Percentiles rank a stretch among this genome's conserved stretches.
Conservation (phyloP, 2,329 filamentous ascomycete species). For the Nemania diffusa region DNA sequence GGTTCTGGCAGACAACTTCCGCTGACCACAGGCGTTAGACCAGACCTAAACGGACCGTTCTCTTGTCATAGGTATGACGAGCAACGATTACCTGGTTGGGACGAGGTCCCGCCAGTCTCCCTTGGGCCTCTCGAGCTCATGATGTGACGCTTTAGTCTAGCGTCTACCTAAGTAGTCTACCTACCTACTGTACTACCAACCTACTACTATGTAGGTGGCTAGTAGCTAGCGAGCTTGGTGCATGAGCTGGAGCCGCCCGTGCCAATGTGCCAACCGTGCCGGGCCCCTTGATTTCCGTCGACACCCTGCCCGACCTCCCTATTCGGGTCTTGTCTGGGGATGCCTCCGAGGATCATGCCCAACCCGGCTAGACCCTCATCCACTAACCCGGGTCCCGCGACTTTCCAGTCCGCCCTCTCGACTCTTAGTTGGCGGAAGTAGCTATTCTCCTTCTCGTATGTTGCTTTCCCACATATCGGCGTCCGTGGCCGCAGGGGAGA, state of each 20-base stretch:
- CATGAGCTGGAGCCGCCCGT: constrained; percentile 24
- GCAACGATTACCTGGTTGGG: constrained; percentile 20
- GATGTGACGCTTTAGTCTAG: not conserved
- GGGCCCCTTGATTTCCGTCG: constrained; percentile 31
- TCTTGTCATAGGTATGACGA: not conserved
- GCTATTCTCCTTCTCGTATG: constrained; percentile 9
- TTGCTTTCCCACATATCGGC: constrained; percentile 3
- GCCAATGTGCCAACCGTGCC: constrained; percentile 20
- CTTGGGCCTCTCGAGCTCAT: not conserved
- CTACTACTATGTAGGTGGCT: not conserved
- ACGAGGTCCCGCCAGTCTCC: not conserved
- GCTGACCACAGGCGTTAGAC: constrained; percentile 7
- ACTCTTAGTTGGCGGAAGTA: constrained; percentile 22
- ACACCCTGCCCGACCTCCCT: constrained; percentile 41
- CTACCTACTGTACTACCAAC: not conserved
- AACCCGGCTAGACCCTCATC: constrained; percentile 40
- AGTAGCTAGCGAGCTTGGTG: constrained; percentile 22
- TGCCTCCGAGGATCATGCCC: constrained; percentile 41
- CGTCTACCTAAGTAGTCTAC: not conserved
- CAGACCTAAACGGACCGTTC: constrained; percentile 9
- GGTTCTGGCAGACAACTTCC: constrained; percentile 26
- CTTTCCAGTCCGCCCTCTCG: not conserved
- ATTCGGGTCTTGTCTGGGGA: constrained; percentile 39
- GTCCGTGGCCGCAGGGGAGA: not conserved
- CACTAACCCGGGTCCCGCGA: constrained; percentile 32